Percentiles rank a stretch among this genome's conserved stretches.
Evolutionary conservation across 768 basidiomycete species (phyloP).

Genomic region (Hirschioporus abietinus): DNA sequence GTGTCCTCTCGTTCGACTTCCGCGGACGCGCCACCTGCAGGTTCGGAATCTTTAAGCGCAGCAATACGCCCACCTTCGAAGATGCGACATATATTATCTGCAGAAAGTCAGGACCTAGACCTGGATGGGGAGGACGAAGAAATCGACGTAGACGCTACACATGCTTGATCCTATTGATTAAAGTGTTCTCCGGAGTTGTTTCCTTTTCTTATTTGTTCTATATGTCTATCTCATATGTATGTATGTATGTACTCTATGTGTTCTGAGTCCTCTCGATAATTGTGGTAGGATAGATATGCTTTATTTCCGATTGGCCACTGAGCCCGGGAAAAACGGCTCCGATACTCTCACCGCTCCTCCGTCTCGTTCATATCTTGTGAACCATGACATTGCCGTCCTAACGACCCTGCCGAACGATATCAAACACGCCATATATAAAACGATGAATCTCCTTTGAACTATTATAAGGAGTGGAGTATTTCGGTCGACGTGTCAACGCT

Average conservation of each 20-base stretch:
- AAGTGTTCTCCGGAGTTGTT: too few relatives aligned
- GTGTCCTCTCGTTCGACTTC: background rate
- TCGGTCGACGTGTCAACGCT: background rate
- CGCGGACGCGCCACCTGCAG: constrained; percentile 13
- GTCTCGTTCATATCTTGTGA: background rate
- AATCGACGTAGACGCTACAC: background rate
- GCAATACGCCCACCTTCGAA: constrained; percentile 49
- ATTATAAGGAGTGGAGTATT: background rate
- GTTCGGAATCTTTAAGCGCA: constrained; percentile 12
- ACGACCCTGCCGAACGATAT: background rate
- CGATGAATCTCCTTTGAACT: background rate
- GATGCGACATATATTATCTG: constrained; percentile 57
- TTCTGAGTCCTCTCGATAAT: background rate
- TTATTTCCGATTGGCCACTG: background rate
- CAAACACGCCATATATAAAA: background rate
- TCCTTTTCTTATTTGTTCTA: background rate
- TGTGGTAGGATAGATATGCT: background rate
- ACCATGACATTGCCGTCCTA: background rate
- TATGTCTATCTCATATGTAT: background rate
- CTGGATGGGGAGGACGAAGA: background rate
- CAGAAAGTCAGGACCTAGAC: constrained; percentile 10
- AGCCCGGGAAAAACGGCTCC: background rate
- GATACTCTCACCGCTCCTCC: background rate
- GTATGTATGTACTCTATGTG: background rate
- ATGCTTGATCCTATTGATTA: background rate